These are phyloP conservation scores for Hippophae rhamnoides DNA, from an alignment of 306 rosid species.

Conservation along the genomic window DNA sequence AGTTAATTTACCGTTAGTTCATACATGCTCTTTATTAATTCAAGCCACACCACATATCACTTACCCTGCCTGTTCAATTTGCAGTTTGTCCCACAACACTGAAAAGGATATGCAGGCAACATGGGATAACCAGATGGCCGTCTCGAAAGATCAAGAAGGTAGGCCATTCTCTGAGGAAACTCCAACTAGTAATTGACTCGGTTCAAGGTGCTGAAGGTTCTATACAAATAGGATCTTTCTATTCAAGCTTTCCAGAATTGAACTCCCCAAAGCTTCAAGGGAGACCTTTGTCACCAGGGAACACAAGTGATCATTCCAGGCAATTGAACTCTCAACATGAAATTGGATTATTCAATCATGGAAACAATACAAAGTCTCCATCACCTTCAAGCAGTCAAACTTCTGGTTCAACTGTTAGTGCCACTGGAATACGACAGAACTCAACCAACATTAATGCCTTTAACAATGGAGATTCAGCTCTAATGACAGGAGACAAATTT, in stretches of 20 bases:
- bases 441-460: conserved; percentile 15
- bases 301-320: conserved; percentile 11
- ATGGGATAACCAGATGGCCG: conserved; percentile 59
- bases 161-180: conserved; percentile 52
- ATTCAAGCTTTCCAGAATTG: conserved; percentile 47
- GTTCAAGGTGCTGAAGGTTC: conserved; percentile 65
- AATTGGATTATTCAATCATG: conserved; percentile 18
- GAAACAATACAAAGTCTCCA: conserved; percentile 24
- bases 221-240: conserved; percentile 45
- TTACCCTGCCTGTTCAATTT: background rate
- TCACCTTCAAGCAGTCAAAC: conserved; percentile 34
- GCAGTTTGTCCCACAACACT: conserved; percentile 66
- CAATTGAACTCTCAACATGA: conserved; percentile 12
- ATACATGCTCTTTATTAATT: too few relatives aligned
- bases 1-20: too few relatives aligned
- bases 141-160: conserved; percentile 63
- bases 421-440: conserved; percentile 13
- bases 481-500: conserved; percentile 23
- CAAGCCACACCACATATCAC: background rate
- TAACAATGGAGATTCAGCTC: conserved; percentile 9
- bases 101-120: conserved; percentile 69
- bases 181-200: conserved; percentile 55
- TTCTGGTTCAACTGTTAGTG: conserved; percentile 18
- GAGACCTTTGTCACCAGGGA: conserved; percentile 9
- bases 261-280: conserved; percentile 22